Percentiles rank a stretch among this genome's conserved stretches.
Evolutionary conservation across 1,284 basidiomycete species (phyloP).

Genomic region (Trichosporon asahii): DNA sequence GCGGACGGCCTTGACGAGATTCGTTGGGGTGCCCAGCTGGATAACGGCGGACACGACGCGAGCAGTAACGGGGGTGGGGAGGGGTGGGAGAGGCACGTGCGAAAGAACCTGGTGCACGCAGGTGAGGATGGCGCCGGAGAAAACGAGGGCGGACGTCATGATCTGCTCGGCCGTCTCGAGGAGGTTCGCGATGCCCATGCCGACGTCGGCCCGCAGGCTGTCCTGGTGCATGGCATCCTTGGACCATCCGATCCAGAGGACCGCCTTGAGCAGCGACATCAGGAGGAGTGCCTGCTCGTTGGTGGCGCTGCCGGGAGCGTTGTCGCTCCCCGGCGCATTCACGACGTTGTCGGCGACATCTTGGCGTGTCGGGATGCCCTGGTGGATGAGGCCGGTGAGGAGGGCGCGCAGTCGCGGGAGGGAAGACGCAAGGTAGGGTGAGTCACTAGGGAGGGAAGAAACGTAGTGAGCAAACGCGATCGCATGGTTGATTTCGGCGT

Average conservation of each 20-base stretch:
- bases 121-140: constrained; percentile 37
- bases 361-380: constrained; percentile 17
- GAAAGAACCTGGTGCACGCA: constrained; percentile 32
- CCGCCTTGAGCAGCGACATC: constrained; percentile 36
- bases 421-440: constrained; percentile 22
- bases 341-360: constrained; percentile 9
- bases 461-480: constrained; percentile 50
- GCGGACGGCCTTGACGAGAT: constrained; percentile 39
- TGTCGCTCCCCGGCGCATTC: constrained; percentile 15
- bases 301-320: constrained; percentile 13
- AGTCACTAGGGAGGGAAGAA: constrained; percentile 21
- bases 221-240: constrained; percentile 10
- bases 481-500: constrained; percentile 47
- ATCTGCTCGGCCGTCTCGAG: constrained; percentile 25
- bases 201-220: constrained; percentile 23
- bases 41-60: constrained; percentile 26
- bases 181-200: constrained; percentile 28
- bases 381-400: constrained; percentile 33
- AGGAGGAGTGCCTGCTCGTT: constrained; percentile 34
- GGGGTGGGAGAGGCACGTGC: constrained; percentile 31
- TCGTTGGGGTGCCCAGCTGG: constrained; percentile 29
- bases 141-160: constrained; percentile 26
- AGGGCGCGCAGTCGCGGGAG: constrained; percentile 33
- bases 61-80: constrained; percentile 23
- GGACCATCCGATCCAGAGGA: constrained; percentile 42